phyloP scores from a whole-genome alignment of 495 filamentous ascomycete genomes.

The Xylaria longipes region DNA sequence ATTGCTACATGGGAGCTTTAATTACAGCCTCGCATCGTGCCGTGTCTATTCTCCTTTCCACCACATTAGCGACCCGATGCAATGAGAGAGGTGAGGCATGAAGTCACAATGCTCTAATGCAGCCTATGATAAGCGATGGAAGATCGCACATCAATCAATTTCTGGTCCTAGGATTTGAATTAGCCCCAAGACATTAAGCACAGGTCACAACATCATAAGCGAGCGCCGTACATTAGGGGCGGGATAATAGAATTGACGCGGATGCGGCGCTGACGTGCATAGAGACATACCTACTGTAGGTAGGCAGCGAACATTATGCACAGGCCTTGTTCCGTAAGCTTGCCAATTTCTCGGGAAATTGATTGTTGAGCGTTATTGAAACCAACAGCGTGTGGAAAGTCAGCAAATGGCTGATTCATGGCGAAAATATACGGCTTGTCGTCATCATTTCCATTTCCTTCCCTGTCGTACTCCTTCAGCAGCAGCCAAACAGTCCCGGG shows the following conservation, averaged over 20 bases:
- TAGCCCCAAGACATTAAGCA: not conserved
- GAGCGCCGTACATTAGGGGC: not conserved
- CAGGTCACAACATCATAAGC: not conserved
- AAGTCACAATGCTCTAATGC: not conserved
- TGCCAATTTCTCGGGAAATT: not conserved
- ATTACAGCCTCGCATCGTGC: not conserved
- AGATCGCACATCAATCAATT: not conserved
- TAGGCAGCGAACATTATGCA: not conserved
- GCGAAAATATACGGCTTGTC: too few species aligned
- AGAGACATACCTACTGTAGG: too few species aligned
- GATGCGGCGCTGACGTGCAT: not conserved
- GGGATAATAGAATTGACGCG: not conserved
- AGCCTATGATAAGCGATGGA: not conserved
- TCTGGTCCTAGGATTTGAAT: not conserved
- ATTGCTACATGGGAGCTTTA: not conserved
- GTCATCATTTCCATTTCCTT: too few species aligned
- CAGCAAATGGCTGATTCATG: too few species aligned
- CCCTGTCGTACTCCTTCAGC: too few species aligned
- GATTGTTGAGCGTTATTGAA: too few species aligned
- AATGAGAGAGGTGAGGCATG: not conserved
- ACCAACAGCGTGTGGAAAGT: too few species aligned
- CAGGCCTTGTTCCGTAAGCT: not conserved
- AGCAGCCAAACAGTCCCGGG: too few species aligned
- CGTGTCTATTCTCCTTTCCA: slow-evolving; percentile 8
- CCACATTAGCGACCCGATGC: not conserved